These are phyloP conservation scores for Teratosphaeria viscida DNA, from an alignment of 2,329 filamentous ascomycete genomes.

Conservation along the genomic window DNA sequence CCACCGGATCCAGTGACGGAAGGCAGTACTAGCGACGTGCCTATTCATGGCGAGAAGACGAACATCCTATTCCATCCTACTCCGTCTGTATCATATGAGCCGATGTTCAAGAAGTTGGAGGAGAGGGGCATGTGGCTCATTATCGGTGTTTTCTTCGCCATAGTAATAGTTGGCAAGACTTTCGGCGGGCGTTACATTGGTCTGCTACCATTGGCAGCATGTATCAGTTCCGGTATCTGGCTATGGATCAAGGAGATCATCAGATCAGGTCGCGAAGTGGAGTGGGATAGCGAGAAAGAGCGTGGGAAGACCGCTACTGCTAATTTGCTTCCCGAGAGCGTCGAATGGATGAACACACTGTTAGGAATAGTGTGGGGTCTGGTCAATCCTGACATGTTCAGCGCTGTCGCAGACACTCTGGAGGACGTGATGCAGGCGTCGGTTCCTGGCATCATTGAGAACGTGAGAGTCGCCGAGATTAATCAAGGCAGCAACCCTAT, in stretches of 20 bases:
- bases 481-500: slow-evolving; percentile 87
- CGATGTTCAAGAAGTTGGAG: slow-evolving; percentile 71
- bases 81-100: slow-evolving; percentile 78
- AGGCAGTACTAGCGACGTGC: slow-evolving; percentile 82
- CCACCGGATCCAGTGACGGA: slow-evolving; percentile 77
- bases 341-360: slow-evolving; percentile 88
- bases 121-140: slow-evolving; percentile 62
- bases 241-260: slow-evolving; percentile 86
- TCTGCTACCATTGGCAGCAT: slow-evolving; percentile 61
- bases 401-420: slow-evolving; percentile 79
- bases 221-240: slow-evolving; percentile 67
- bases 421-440: slow-evolving; percentile 97
- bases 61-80: slow-evolving; percentile 95
- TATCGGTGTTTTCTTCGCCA: slow-evolving; percentile 57
- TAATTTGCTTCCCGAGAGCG: slow-evolving; percentile 85
- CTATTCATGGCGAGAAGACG: slow-evolving; percentile 92
- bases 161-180: slow-evolving; percentile 65
- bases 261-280: slow-evolving; percentile 66
- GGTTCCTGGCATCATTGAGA: slow-evolving; percentile 81
- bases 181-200: slow-evolving; percentile 71
- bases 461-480: slow-evolving; percentile 89
- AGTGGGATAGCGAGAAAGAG: slow-evolving; percentile 81
- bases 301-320: slow-evolving; percentile 74
- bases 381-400: slow-evolving; percentile 91
- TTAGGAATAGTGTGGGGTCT: slow-evolving; percentile 78